These are phyloP conservation scores for Hysterangium stoloniferum DNA, from an alignment of 768 basidiomycete genomes.

Conservation along the genomic window DNA sequence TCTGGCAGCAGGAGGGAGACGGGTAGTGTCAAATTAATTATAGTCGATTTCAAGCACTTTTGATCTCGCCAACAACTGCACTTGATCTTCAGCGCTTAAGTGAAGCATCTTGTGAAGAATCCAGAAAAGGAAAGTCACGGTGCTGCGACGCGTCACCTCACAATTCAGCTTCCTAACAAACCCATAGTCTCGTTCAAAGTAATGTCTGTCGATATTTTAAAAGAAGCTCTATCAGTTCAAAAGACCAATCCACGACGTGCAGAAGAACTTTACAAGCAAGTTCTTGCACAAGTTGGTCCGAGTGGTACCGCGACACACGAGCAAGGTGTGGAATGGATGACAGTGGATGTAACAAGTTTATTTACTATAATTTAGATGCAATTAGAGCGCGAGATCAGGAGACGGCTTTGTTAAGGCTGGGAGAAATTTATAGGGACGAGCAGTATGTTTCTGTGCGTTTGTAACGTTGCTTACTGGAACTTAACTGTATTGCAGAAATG, in stretches of 20 bases:
- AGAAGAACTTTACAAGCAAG: constrained; percentile 67
- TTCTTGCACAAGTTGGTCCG: constrained; percentile 38
- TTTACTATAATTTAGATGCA: neutral
- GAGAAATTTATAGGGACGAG: constrained; percentile 79
- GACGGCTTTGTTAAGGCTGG: constrained; percentile 74
- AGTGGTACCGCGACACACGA: constrained; percentile 2
- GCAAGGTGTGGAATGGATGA: neutral
- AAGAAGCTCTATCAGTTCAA: constrained; percentile 45
- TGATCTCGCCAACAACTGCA: too few relatives aligned
- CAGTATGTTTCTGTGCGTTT: constrained; percentile 40
- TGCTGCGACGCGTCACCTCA: constrained; percentile 22
- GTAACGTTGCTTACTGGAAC: neutral
- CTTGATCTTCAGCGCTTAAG: too few relatives aligned
- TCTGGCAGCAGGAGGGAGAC: too few relatives aligned
- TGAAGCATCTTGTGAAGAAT: too few relatives aligned
- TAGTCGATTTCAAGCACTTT: too few relatives aligned
- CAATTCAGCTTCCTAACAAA: constrained; percentile 28
- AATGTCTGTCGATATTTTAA: constrained; percentile 33
- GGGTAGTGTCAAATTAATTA: too few relatives aligned
- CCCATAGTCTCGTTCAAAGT: constrained; percentile 13
- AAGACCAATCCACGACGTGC: constrained; percentile 49
- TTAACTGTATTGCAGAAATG: constrained; percentile 48
- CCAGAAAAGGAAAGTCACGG: too few relatives aligned
- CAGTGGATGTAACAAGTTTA: neutral
- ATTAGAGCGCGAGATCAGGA: constrained; percentile 59